Base-by-base conservation (phyloP, 495 filamentous ascomycete species). In the Diplogelasinospora grovesii region DNA sequence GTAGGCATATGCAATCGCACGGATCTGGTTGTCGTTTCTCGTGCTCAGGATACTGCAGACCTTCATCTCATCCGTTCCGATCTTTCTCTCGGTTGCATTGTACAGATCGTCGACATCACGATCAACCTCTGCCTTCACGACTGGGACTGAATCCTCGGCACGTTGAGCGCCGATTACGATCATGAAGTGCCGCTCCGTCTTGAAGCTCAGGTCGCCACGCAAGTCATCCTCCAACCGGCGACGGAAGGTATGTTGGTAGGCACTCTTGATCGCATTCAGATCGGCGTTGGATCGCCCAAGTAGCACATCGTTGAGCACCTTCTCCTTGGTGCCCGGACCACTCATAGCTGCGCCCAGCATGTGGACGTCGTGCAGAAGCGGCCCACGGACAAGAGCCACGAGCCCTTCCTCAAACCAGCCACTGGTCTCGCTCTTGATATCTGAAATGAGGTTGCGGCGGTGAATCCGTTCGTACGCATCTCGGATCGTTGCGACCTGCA, bases 291-390 rank as follows among this genome's bases (percentile, higher is more conserved):
- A 81, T 15, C 89, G 74, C 8, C 83, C 75, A 4, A 96, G 76
- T 1, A 97, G 72, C 10, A 92, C 75, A 45, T 97, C 92, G 52
- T 93, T 87, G 22, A 97, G 72, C 3, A 89, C 64, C 50, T 68
- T 71, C 52, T 97, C 90, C 43, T 89, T 90, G 1, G 92, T 97
- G 14, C 92, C 92, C 3, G 78, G 50, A 3, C 90, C 87, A 11
- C 77, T 63, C 60, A 94, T 76, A 7, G 87, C 80, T 3, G 81
- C 68, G 47, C 78, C 60, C 8, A 84, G 64, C 24, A 73, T 69
- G 48, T 77, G 66, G 3, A 78, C 75, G 56, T 95, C 89, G 46
- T 83, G 68, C 26, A 70, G 58, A 5, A 93, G 60, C 0, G 90
- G 90, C 0, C 92, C 92, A 10, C 85, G 78, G 15, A 82, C 75